phyloP scores from a whole-genome alignment of 2,329 filamentous ascomycete genomes.

The Bipolaris cookei region DNA sequence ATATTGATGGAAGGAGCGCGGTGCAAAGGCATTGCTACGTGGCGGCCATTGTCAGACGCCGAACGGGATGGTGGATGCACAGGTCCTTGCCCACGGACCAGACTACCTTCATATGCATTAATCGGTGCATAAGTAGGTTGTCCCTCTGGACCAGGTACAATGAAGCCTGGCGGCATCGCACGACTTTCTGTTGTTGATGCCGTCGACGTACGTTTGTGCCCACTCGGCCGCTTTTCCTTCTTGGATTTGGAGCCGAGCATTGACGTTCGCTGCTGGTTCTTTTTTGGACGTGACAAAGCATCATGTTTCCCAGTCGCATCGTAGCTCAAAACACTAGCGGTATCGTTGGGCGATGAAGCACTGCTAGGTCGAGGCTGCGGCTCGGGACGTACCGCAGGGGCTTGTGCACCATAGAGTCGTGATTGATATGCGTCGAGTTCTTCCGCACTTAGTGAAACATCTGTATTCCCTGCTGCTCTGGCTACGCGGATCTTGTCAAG shows the following conservation, averaged over 20 bases:
- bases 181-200: conserved; percentile 23
- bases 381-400: conserved; percentile 38
- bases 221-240: conserved; percentile 41
- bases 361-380: conserved; percentile 25
- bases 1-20: conserved; percentile 38
- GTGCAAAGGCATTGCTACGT: conserved; percentile 41
- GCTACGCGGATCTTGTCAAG: conserved; percentile 80
- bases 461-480: conserved; percentile 74
- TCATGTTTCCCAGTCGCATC: conserved; percentile 43
- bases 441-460: conserved; percentile 79
- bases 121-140: conserved; percentile 54
- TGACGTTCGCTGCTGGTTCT: conserved; percentile 40
- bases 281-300: conserved; percentile 41
- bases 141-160: conserved; percentile 58
- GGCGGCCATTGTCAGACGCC: conserved; percentile 41
- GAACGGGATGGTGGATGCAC: conserved; percentile 55
- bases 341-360: conserved; percentile 39
- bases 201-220: conserved; percentile 39
- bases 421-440: conserved; percentile 83
- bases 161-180: conserved; percentile 54
- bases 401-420: conserved; percentile 60
- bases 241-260: conserved; percentile 41
- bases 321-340: conserved; percentile 35
- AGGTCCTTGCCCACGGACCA: conserved; percentile 39
- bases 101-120: conserved; percentile 49